phyloP scores from a whole-genome alignment of 164 flowering plant genomes.

The Berberis thunbergii region DNA sequence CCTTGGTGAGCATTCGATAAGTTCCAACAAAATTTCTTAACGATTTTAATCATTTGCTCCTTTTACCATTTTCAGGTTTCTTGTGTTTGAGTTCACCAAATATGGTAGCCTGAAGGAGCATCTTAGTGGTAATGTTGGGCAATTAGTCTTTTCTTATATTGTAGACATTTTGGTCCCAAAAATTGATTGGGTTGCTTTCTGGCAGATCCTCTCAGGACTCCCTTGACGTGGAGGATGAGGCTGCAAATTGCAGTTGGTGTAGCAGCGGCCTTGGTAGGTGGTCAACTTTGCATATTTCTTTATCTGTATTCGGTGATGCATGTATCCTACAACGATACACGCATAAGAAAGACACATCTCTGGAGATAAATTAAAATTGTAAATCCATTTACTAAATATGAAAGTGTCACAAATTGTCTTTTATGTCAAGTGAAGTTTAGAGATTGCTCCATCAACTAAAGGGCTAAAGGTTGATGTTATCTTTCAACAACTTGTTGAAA shows the following conservation, averaged over 20 bases:
- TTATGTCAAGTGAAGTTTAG: too few species aligned
- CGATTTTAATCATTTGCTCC: neutral
- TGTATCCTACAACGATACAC: too few species aligned
- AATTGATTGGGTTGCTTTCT: constrained; percentile 10
- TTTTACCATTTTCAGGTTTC: constrained; percentile 35
- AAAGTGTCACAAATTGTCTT: too few species aligned
- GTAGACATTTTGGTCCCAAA: neutral
- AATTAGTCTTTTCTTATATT: constrained; percentile 4
- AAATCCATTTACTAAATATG: too few species aligned
- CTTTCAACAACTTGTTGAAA: too few species aligned
- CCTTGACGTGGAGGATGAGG: constrained; percentile 76
- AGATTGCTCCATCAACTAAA: too few species aligned
- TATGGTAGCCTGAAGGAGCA: constrained; percentile 76
- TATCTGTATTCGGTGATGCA: neutral
- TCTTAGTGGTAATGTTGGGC: constrained; percentile 49
- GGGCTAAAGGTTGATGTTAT: too few species aligned
- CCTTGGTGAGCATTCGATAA: too few species aligned
- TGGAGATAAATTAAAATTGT: too few species aligned
- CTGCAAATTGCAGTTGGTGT: constrained; percentile 63
- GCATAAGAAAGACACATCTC: too few species aligned
- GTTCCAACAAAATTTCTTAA: too few species aligned
- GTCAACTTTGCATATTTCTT: neutral
- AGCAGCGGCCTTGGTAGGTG: constrained; percentile 74
- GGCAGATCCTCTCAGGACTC: constrained; percentile 83
- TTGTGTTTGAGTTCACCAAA: constrained; percentile 60